A percentile compares a stretch with the other conserved stretches of the same genome.
Conservation (phyloP, 2,329 filamentous ascomycete genomes). For the Pyricularia grisea region DNA sequence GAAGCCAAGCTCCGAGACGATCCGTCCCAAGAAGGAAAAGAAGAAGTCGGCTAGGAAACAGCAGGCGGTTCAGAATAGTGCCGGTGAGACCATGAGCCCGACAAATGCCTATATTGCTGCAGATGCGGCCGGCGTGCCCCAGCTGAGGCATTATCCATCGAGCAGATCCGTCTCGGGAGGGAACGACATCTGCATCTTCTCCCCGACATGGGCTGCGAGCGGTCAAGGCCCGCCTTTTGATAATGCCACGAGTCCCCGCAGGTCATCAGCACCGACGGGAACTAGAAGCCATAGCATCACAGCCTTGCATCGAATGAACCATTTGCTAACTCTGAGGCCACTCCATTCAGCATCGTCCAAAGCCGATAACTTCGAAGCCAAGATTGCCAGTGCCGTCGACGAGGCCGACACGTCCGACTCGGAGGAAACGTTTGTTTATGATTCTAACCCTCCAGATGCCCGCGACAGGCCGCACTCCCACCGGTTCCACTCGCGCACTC, state of each 20-base stretch:
- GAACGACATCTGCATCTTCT: slow-evolving; percentile 18
- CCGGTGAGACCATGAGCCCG: slow-evolving; percentile 47
- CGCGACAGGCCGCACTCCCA: slow-evolving; percentile 48
- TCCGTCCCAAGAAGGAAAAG: slow-evolving; percentile 88
- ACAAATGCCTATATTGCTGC: slow-evolving; percentile 14
- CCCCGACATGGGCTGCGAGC: slow-evolving; percentile 21
- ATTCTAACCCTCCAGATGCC: slow-evolving; percentile 79
- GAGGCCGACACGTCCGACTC: slow-evolving; percentile 95
- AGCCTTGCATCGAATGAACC: slow-evolving; percentile 22
- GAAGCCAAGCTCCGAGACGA: slow-evolving; percentile 91
- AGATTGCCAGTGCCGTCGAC: slow-evolving; percentile 91
- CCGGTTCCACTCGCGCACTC: slow-evolving; percentile 84
- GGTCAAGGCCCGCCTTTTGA: slow-evolving; percentile 24
- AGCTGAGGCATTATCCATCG: slow-evolving; percentile 31
- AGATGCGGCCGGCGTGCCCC: slow-evolving; percentile 5
- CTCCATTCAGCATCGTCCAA: slow-evolving; percentile 68
- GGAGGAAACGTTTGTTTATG: slow-evolving; percentile 97
- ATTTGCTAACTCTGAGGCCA: slow-evolving; percentile 30
- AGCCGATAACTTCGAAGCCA: slow-evolving; percentile 95
- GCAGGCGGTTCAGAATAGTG: slow-evolving; percentile 58
- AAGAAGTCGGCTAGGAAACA: slow-evolving; percentile 72
- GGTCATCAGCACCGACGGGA: slow-evolving; percentile 11
- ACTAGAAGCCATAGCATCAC: slow-evolving; percentile 1
- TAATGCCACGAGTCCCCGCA: slow-evolving; percentile 15
- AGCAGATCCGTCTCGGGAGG: slow-evolving; percentile 24